Percentiles rank a stretch among this genome's conserved stretches.
These are phyloP conservation scores for Liriodendron chinense DNA, from an alignment of 164 flowering plant genomes.

Conservation along the genomic window DNA sequence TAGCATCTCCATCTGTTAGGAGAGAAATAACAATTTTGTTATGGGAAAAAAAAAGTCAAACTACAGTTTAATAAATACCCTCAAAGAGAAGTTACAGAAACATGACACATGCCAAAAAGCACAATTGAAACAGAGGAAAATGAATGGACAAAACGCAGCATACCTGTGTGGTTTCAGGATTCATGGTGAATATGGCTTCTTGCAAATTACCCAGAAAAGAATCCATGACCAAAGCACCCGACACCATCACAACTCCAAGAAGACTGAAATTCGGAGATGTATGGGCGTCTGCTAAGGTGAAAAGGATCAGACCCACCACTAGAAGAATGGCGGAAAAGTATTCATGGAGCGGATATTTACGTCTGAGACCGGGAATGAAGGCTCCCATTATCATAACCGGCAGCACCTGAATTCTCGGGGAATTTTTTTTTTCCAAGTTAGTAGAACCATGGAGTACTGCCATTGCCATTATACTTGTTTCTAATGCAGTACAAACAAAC, in stretches of 20 bases:
- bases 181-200: conserved; percentile 86
- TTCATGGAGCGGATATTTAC: conserved; percentile 65
- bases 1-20: conserved; percentile 84
- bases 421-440: background rate
- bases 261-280: conserved; percentile 71
- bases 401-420: conserved; percentile 42
- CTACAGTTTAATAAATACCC: background rate
- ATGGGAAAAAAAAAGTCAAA: background rate
- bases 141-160: background rate
- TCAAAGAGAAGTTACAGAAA: background rate
- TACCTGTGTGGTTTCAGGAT: conserved; percentile 91
- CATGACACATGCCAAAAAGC: background rate
- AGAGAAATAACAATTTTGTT: background rate
- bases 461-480: background rate
- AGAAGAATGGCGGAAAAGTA: conserved; percentile 64
- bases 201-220: conserved; percentile 83
- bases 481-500: background rate
- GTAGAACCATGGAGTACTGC: background rate
- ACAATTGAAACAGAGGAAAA: background rate
- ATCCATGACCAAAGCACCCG: conserved; percentile 80
- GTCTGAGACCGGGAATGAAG: conserved; percentile 67
- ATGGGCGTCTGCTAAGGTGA: conserved; percentile 76
- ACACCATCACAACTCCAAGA: conserved; percentile 70
- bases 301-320: conserved; percentile 66
- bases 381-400: conserved; percentile 91